A percentile compares a stretch with the other conserved stretches of the same genome.
Conservation (phyloP, 2,329 filamentous ascomycete genomes). For the Alternaria angustiovoidea region DNA sequence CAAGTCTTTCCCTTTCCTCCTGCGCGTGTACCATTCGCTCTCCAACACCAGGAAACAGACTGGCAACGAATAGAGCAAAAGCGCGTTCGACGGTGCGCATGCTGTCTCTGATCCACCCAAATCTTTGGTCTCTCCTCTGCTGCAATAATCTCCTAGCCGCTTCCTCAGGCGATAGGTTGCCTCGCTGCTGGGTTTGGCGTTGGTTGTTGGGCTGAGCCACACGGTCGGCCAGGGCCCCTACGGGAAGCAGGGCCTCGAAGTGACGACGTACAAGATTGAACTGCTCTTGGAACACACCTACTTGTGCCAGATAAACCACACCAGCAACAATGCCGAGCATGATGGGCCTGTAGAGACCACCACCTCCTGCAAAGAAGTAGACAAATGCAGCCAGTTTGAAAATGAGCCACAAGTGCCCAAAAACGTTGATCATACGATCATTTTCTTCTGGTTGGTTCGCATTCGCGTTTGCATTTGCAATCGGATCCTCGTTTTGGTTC, state of each 20-base stretch:
- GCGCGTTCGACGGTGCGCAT: slow-evolving; percentile 63
- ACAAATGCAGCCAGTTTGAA: slow-evolving; percentile 66
- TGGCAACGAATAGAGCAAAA: slow-evolving; percentile 68
- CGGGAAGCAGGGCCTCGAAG: slow-evolving; percentile 55
- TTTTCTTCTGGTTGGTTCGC: slow-evolving; percentile 28
- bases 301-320: slow-evolving; percentile 53
- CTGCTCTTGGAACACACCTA: slow-evolving; percentile 54
- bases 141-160: slow-evolving; percentile 52
- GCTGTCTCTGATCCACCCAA: slow-evolving; percentile 42
- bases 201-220: slow-evolving; percentile 19
- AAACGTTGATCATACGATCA: slow-evolving; percentile 38
- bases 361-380: slow-evolving; percentile 63
- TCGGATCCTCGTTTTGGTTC: slow-evolving; percentile 18
- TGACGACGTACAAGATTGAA: slow-evolving; percentile 50
- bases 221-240: slow-evolving; percentile 29
- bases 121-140: slow-evolving; percentile 41
- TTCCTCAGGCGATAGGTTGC: slow-evolving; percentile 52
- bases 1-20: slow-evolving; percentile 55
- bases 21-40: slow-evolving; percentile 67
- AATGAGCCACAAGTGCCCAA: slow-evolving; percentile 63
- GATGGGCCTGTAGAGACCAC: slow-evolving; percentile 53
- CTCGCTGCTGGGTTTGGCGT: slow-evolving; percentile 15
- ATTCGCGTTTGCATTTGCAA: slow-evolving; percentile 17
- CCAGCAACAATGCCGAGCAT: slow-evolving; percentile 51
- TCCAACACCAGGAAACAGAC: slow-evolving; percentile 68